Conservation (phyloP, 1,284 basidiomycete genomes). For the Vanrija pseudolonga region DNA sequence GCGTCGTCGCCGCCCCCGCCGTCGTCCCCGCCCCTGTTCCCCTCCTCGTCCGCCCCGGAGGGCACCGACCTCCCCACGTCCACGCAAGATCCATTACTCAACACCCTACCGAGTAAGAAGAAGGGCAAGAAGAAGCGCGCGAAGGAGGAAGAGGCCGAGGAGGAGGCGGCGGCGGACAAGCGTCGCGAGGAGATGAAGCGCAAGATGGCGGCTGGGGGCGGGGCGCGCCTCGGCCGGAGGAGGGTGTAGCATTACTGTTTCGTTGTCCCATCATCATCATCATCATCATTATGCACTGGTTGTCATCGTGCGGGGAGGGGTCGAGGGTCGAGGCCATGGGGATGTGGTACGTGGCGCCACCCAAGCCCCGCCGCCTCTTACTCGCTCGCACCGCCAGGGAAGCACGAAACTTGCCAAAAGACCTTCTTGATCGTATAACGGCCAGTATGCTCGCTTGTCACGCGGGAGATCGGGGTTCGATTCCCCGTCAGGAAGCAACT, state of each 20-base stretch:
- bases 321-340: too few species aligned
- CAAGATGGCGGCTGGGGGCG: constrained; percentile 32
- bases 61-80: constrained; percentile 2
- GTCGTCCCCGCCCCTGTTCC: background rate
- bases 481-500: constrained; percentile 1
- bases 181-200: constrained; percentile 30
- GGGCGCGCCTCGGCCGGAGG: constrained; percentile 21
- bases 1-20: background rate
- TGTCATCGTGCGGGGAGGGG: too few species aligned
- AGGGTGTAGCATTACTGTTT: constrained; percentile 7
- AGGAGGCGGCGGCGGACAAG: constrained; percentile 30
- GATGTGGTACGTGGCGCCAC: too few species aligned
- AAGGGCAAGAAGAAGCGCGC: constrained; percentile 22
- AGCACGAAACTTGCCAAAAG: too few species aligned
- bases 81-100: constrained; percentile 14
- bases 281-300: too few species aligned
- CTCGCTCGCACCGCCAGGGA: too few species aligned
- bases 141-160: constrained; percentile 27
- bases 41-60: background rate
- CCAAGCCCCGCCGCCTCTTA: too few species aligned
- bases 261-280: too few species aligned
- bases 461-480: constrained; percentile 4
- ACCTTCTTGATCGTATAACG: too few species aligned
- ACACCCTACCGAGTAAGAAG: constrained; percentile 11
- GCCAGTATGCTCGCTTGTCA: too few species aligned